Evolutionary conservation across 1,139 yeast species (phyloP).

Genomic region (Hemisphaericaspora xylanilytica): DNA sequence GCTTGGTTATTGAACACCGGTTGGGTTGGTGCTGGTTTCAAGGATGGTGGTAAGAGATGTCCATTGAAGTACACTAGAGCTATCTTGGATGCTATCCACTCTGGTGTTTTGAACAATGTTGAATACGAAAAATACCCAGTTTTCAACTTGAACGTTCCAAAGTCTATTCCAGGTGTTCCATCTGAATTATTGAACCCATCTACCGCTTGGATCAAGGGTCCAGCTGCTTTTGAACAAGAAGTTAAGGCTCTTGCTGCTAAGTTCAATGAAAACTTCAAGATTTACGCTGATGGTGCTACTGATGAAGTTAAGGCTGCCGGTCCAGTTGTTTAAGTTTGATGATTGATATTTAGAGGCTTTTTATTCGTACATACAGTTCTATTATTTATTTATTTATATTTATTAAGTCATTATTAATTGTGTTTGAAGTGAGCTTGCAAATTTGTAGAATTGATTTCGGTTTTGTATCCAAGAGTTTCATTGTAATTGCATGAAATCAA

Average conservation of each 20-base stretch:
- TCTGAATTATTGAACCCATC: slow-evolving; percentile 83
- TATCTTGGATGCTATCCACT: slow-evolving; percentile 90
- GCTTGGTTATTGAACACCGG: slow-evolving; percentile 99
- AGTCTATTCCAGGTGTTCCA: slow-evolving; percentile 79
- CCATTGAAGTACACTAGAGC: slow-evolving; percentile 98
- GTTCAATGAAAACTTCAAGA: slow-evolving; percentile 83
- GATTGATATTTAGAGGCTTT: neutral
- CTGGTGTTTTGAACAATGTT: slow-evolving; percentile 78
- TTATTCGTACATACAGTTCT: slow-evolving; percentile 4
- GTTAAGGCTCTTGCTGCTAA: slow-evolving; percentile 71
- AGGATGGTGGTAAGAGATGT: slow-evolving; percentile 95
- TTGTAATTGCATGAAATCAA: too few relatives aligned
- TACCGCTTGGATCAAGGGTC: slow-evolving; percentile 76
- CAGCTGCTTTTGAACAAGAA: slow-evolving; percentile 63
- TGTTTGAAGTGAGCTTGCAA: neutral
- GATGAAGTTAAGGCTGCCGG: slow-evolving; percentile 91
- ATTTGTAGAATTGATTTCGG: neutral
- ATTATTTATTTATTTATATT: slow-evolving; percentile 1
- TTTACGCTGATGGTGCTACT: slow-evolving; percentile 81
- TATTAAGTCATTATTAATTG: slow-evolving; percentile 1
- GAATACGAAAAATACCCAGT: slow-evolving; percentile 83
- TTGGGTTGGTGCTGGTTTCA: slow-evolving; percentile 94
- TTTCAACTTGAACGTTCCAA: slow-evolving; percentile 88
- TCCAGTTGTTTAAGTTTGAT: slow-evolving; percentile 47
- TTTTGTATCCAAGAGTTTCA: too few relatives aligned